Conservation (phyloP, 257 asterid species). For the Cynanchum wilfordii region DNA sequence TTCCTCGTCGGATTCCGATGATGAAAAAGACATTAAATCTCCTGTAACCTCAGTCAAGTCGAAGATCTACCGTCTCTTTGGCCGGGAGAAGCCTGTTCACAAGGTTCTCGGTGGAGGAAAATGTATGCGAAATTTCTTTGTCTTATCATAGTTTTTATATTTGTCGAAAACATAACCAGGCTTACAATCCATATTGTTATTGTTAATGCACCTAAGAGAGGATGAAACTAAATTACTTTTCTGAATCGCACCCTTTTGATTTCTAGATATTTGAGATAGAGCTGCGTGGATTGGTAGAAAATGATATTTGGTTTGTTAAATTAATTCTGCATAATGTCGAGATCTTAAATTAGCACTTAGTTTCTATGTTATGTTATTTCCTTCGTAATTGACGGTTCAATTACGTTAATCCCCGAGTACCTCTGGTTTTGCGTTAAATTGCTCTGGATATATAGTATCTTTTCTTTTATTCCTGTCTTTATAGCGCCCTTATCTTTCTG, state of each 20-base stretch:
- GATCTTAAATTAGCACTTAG: background rate
- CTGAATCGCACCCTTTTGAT: background rate
- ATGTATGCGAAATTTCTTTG: constrained; percentile 36
- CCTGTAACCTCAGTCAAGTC: constrained; percentile 42
- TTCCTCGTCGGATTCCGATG: constrained; percentile 74
- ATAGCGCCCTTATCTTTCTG: background rate
- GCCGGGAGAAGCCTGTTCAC: constrained; percentile 81
- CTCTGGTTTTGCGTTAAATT: background rate
- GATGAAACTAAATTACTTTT: background rate
- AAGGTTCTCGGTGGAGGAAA: constrained; percentile 88
- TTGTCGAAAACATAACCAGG: no score
- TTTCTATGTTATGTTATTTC: background rate
- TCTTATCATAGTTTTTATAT: background rate
- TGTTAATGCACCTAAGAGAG: background rate
- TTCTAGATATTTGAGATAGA: background rate
- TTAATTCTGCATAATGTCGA: background rate
- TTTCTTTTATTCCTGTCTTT: no score
- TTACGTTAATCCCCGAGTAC: no score
- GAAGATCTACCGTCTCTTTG: constrained; percentile 87
- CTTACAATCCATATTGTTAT: background rate
- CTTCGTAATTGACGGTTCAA: background rate
- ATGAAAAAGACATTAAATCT: constrained; percentile 41
- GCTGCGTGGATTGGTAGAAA: background rate
- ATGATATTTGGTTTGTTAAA: background rate
- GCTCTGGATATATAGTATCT: background rate